Evolutionary conservation across 108 stramenopile species (phyloP).

Genomic region (Cyclotella choctawhatcheeana): DNA sequence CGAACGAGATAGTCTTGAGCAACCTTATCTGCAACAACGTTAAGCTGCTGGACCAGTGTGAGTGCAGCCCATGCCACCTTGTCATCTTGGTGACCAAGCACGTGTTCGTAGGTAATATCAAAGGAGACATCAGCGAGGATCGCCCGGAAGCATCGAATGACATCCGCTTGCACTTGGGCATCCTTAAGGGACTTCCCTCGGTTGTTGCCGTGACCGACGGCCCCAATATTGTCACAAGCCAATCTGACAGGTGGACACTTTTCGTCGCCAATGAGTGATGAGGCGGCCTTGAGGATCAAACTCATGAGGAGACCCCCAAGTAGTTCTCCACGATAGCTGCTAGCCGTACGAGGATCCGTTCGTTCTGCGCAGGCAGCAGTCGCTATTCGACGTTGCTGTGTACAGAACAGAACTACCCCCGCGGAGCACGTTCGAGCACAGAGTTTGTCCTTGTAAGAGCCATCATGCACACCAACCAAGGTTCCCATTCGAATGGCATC

Average conservation of each 20-base stretch:
- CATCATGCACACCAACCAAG: background rate
- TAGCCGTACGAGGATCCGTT: background rate
- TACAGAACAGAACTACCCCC: background rate
- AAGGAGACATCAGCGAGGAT: background rate
- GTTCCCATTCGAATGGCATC: background rate
- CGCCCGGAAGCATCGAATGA: background rate
- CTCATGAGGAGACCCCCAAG: background rate
- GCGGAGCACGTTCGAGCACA: background rate
- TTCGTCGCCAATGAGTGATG: background rate
- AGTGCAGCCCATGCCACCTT: background rate
- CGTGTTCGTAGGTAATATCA: background rate
- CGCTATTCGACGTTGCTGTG: background rate
- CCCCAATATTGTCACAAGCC: conserved; percentile 14
- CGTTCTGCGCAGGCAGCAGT: background rate
- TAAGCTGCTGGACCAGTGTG: background rate
- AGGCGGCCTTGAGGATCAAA: background rate
- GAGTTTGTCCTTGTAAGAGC: background rate
- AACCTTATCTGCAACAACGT: conserved; percentile 2
- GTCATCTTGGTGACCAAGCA: conserved; percentile 8
- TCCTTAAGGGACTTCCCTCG: background rate
- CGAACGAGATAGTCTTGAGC: background rate
- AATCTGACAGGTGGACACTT: background rate
- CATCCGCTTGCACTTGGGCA: conserved; percentile 6
- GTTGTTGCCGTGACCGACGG: background rate
- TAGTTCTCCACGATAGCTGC: conserved; percentile 14